A percentile compares a stretch with the other conserved stretches of the same genome.
Evolutionary conservation across 805 yeast genomes (phyloP).

Genomic region (Brettanomyces bruxellensis): DNA sequence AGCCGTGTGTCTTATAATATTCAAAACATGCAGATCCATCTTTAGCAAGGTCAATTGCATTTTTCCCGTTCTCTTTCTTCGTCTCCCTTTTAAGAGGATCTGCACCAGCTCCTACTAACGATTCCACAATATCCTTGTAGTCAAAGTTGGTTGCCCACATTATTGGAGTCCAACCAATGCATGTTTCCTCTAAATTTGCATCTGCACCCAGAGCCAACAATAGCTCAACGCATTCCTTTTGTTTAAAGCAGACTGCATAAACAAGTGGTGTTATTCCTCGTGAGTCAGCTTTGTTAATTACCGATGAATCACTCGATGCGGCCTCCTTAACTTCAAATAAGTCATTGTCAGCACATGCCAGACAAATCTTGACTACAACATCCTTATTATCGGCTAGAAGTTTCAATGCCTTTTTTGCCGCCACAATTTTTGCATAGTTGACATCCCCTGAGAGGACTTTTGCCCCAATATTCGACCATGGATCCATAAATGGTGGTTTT

Average conservation of each 20-base stretch:
- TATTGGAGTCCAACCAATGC: constrained; percentile 54
- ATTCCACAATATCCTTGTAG: constrained; percentile 43
- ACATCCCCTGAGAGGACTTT: constrained; percentile 16
- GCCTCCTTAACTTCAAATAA: constrained; percentile 20
- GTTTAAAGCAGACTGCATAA: constrained; percentile 48
- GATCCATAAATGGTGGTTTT: constrained; percentile 16
- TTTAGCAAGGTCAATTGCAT: constrained; percentile 47
- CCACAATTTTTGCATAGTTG: constrained; percentile 24
- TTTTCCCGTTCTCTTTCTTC: constrained; percentile 23
- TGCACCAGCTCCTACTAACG: constrained; percentile 55
- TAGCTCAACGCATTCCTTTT: constrained; percentile 39
- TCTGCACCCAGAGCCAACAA: constrained; percentile 35
- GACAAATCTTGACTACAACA: constrained; percentile 22
- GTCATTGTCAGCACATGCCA: constrained; percentile 32
- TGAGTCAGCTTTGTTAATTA: constrained; percentile 23
- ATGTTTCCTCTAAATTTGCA: constrained; percentile 40
- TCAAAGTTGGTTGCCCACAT: constrained; percentile 81
- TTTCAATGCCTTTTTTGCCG: constrained; percentile 28
- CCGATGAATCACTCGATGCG: constrained; percentile 10
- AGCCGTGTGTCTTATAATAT: constrained; percentile 47
- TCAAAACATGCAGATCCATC: constrained; percentile 51
- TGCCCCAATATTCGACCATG: constrained; percentile 20
- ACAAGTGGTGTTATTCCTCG: constrained; percentile 40
- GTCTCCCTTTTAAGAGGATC: constrained; percentile 37
- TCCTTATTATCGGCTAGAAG: constrained; percentile 22